Conservation (phyloP, 225 moss, liverwort and hornwort species). For the Antitrichia curtipendula region DNA sequence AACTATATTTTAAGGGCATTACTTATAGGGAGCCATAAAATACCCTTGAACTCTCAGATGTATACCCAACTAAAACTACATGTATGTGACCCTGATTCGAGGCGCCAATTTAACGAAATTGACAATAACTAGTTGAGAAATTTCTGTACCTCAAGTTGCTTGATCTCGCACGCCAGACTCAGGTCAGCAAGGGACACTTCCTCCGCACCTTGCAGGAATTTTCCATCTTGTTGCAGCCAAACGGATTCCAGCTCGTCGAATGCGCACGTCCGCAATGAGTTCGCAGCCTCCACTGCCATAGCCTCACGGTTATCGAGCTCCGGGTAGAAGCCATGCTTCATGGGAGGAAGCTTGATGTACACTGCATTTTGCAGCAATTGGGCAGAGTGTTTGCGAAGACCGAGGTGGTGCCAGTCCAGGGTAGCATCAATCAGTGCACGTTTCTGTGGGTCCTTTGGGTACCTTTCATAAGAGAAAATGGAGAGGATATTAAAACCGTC, state of each 20-base stretch:
- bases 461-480: neutral
- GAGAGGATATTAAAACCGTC: neutral
- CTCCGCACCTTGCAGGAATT: conserved; percentile 9
- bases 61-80: neutral
- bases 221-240: neutral
- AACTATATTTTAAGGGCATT: neutral
- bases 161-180: conserved; percentile 33
- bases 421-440: neutral
- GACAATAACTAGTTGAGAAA: neutral
- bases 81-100: too few species aligned
- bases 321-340: neutral
- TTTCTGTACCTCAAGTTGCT: conserved; percentile 29
- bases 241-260: neutral
- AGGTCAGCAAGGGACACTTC: conserved; percentile 36
- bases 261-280: neutral
- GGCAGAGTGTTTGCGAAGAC: neutral
- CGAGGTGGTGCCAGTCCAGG: neutral
- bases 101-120: neutral
- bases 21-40: neutral
- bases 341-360: neutral
- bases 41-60: neutral
- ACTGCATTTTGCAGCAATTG: neutral
- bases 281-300: neutral
- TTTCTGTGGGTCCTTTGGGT: neutral
- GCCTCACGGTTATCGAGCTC: neutral